phyloP scores from a whole-genome alignment of 768 basidiomycete species.

The Sarcodon aspratus region DNA sequence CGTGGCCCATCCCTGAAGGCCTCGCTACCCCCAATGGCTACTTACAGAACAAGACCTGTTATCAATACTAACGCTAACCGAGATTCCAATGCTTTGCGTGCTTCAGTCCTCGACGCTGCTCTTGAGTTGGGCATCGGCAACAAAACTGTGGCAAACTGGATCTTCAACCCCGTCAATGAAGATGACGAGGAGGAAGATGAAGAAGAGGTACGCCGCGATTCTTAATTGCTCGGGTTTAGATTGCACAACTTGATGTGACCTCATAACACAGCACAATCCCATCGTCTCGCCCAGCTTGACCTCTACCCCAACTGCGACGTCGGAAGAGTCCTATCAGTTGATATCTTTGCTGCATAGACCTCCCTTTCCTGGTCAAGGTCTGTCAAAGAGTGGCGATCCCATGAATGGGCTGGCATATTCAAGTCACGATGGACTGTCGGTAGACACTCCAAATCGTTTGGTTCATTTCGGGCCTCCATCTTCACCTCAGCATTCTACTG shows the following conservation, averaged over 20 bases:
- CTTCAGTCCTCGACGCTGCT: slow-evolving; percentile 66
- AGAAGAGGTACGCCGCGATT: slow-evolving; percentile 17
- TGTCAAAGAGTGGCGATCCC: neutral
- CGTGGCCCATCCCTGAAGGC: neutral
- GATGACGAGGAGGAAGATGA: slow-evolving; percentile 43
- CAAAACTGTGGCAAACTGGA: slow-evolving; percentile 54
- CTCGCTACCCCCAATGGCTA: neutral
- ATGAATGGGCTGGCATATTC: slow-evolving; percentile 3
- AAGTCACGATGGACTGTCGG: neutral
- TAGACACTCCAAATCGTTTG: slow-evolving; percentile 2
- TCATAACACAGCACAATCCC: slow-evolving; percentile 5
- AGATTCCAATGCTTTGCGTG: slow-evolving; percentile 42
- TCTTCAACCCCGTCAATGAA: slow-evolving; percentile 50
- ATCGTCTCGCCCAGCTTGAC: slow-evolving; percentile 23
- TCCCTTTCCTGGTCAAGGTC: no score
- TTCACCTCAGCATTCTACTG: slow-evolving; percentile 9
- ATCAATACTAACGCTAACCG: neutral
- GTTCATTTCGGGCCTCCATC: slow-evolving; percentile 19
- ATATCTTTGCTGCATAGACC: no score
- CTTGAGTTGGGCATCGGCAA: slow-evolving; percentile 53
- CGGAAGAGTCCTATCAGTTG: slow-evolving; percentile 26
- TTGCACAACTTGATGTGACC: no score
- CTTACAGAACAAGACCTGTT: neutral
- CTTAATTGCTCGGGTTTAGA: no score
- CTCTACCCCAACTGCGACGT: slow-evolving; percentile 27